phyloP scores from a whole-genome alignment of 2,329 filamentous ascomycete genomes.

The Curvularia hawaiiensis region DNA sequence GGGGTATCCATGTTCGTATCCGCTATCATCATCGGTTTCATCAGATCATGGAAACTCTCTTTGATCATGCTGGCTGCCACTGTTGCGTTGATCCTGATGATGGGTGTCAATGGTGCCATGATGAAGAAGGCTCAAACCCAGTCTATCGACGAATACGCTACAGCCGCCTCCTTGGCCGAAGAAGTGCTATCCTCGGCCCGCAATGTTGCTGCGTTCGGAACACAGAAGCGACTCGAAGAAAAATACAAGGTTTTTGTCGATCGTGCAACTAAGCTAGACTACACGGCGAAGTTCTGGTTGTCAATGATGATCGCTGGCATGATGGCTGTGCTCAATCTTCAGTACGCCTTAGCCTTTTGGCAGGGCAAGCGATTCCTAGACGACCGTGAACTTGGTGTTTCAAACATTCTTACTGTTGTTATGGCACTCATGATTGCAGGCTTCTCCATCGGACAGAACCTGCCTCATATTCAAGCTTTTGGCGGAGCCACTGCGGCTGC shows the following conservation, averaged over 20 bases:
- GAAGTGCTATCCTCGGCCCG: slow-evolving; percentile 94
- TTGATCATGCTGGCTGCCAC: slow-evolving; percentile 84
- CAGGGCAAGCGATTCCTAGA: slow-evolving; percentile 62
- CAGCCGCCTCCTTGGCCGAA: slow-evolving; percentile 86
- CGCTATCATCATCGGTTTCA: slow-evolving; percentile 89
- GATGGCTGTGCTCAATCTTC: slow-evolving; percentile 84
- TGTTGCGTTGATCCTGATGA: slow-evolving; percentile 75
- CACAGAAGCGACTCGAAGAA: slow-evolving; percentile 85
- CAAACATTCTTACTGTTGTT: slow-evolving; percentile 80
- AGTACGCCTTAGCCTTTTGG: slow-evolving; percentile 57
- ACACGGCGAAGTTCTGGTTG: slow-evolving; percentile 73
- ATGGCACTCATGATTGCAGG: slow-evolving; percentile 93
- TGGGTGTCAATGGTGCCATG: slow-evolving; percentile 75
- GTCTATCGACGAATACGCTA: slow-evolving; percentile 78
- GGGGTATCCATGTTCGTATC: slow-evolving; percentile 67
- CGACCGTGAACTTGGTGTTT: slow-evolving; percentile 63
- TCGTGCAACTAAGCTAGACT: slow-evolving; percentile 76
- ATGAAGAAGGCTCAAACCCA: slow-evolving; percentile 76
- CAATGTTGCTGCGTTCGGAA: slow-evolving; percentile 91
- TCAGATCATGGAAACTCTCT: slow-evolving; percentile 92
- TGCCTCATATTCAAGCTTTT: slow-evolving; percentile 84
- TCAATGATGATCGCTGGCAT: slow-evolving; percentile 81
- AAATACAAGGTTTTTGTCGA: slow-evolving; percentile 80
- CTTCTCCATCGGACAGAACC: slow-evolving; percentile 76
- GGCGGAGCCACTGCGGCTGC: slow-evolving; percentile 82